Percentiles rank a stretch among this genome's conserved stretches.
phyloP scores from a whole-genome alignment of 768 basidiomycete species.

The Tylopilus plumbeoviolaceoides region DNA sequence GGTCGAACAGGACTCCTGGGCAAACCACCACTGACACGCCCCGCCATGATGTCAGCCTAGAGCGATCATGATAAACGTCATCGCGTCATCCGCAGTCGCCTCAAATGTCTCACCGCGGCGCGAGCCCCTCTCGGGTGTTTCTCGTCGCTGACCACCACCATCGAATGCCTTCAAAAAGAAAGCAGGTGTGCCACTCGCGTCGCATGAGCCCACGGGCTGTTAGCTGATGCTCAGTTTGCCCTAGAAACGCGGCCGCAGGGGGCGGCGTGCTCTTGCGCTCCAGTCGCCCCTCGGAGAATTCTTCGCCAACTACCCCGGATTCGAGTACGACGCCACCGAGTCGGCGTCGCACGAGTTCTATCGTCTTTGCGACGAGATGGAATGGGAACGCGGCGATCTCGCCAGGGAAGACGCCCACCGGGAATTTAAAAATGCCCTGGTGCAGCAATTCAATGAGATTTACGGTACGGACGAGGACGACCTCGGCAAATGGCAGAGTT shows the following conservation, averaged over 20 bases:
- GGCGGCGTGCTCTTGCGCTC: background rate
- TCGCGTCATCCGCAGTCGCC: too few species aligned
- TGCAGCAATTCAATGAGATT: slow-evolving; percentile 12
- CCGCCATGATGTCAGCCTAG: too few species aligned
- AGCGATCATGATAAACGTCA: too few species aligned
- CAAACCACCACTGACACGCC: too few species aligned
- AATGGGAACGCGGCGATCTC: background rate
- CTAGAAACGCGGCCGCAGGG: background rate
- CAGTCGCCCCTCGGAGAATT: background rate
- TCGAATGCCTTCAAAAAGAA: background rate
- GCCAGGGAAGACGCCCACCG: background rate
- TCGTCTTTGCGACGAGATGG: slow-evolving; percentile 11
- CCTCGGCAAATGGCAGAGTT: slow-evolving; percentile 8
- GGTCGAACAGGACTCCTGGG: too few species aligned
- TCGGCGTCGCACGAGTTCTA: slow-evolving; percentile 14
- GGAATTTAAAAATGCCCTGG: slow-evolving; percentile 11
- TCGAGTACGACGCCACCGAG: slow-evolving; percentile 3
- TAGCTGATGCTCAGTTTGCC: too few species aligned
- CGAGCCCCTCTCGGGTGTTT: background rate
- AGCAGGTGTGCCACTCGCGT: background rate
- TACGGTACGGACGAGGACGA: slow-evolving; percentile 9
- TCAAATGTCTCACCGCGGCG: too few species aligned
- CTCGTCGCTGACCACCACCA: background rate
- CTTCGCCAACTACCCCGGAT: background rate
- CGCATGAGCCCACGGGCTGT: too few species aligned